Conservation (phyloP, 495 filamentous ascomycete species). For the Hyaloscypha bicolor region DNA sequence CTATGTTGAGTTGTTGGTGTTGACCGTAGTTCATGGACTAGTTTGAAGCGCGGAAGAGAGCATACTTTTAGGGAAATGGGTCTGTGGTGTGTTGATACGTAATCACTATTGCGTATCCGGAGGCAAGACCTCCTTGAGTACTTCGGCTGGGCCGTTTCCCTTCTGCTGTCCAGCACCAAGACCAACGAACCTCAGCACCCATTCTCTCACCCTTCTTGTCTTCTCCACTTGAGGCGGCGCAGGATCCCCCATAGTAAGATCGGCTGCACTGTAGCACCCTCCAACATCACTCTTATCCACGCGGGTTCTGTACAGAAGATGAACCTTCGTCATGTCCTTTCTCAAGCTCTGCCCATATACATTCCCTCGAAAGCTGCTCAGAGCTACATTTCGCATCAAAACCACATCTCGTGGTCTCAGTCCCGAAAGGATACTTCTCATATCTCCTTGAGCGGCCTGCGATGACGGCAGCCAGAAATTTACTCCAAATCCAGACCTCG, state of each 20-base stretch:
- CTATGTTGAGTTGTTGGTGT: too few species aligned
- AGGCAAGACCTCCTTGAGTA: constrained; percentile 39
- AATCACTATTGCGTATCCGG: constrained; percentile 50
- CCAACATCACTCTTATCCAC: constrained; percentile 42
- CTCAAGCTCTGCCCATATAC: constrained; percentile 79
- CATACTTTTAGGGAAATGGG: too few species aligned
- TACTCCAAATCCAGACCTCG: constrained; percentile 75
- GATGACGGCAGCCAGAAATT: constrained; percentile 73
- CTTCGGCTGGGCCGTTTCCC: constrained; percentile 3
- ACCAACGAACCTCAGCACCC: constrained; percentile 75
- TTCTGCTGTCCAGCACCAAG: constrained; percentile 9
- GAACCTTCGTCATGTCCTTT: constrained; percentile 68
- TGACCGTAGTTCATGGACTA: too few species aligned
- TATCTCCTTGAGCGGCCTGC: constrained; percentile 38
- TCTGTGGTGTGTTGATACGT: not conserved
- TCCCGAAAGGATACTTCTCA: constrained; percentile 46
- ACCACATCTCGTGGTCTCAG: constrained; percentile 74
- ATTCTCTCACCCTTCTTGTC: constrained; percentile 67
- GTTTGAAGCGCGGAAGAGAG: too few species aligned
- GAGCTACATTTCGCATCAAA: constrained; percentile 73
- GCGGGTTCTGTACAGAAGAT: constrained; percentile 61
- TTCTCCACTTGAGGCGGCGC: constrained; percentile 60
- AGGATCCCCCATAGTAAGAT: constrained; percentile 38
- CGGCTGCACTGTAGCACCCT: constrained; percentile 45
- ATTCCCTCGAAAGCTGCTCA: constrained; percentile 68